These are phyloP conservation scores for Trichoderma sp. DNA, from an alignment of 2,329 filamentous ascomycete species.

Conservation along the genomic window DNA sequence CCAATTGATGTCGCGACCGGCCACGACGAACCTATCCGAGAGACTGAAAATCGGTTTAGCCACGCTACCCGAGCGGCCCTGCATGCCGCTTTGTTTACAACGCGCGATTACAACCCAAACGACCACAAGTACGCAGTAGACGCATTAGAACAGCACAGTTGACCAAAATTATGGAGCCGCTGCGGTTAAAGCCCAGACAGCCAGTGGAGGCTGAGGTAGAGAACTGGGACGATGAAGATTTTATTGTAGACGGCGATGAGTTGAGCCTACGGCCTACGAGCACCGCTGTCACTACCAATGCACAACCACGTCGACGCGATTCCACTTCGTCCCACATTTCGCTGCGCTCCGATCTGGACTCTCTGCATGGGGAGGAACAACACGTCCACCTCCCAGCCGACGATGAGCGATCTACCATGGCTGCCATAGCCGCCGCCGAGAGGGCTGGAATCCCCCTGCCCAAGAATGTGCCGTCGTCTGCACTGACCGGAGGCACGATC, in stretches of 20 bases:
- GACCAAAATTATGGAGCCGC: conserved; percentile 51
- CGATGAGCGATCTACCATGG: conserved; percentile 78
- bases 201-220: conserved; percentile 66
- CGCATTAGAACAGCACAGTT: not conserved
- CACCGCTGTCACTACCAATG: conserved; percentile 40
- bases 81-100: conserved; percentile 19
- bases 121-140: conserved; percentile 2
- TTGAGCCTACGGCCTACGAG: conserved; percentile 56
- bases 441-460: conserved; percentile 91
- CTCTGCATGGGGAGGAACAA: conserved; percentile 75
- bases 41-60: conserved; percentile 16
- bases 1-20: conserved; percentile 27
- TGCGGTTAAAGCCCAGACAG: conserved; percentile 55
- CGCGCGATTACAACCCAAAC: conserved; percentile 23
- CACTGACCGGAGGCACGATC: conserved; percentile 88
- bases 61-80: conserved; percentile 20
- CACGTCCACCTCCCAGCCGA: conserved; percentile 83
- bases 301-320: conserved; percentile 60
- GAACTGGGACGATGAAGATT: conserved; percentile 78
- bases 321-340: conserved; percentile 82
- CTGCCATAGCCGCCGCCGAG: conserved; percentile 85
- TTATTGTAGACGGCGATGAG: conserved; percentile 69
- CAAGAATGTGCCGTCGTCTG: conserved; percentile 81
- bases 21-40: conserved; percentile 24
- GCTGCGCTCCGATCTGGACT: conserved; percentile 79